A percentile compares a stretch with the other conserved stretches of the same genome.
Evolutionary conservation across 371 early-diverging fungal genomes (phyloP).

Genomic region (Batkoa obscura): DNA sequence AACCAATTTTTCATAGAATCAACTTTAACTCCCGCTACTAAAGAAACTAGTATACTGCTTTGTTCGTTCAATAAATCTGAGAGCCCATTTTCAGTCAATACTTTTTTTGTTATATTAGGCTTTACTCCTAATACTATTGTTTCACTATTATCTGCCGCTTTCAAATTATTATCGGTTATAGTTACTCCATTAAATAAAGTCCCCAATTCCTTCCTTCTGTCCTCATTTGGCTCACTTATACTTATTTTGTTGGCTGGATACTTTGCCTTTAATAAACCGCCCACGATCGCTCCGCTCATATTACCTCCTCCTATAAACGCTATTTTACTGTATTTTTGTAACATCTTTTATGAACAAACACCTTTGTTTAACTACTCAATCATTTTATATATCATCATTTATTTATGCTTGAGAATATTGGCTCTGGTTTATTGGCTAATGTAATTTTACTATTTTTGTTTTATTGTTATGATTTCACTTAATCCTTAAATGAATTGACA

Average conservation of each 20-base stretch:
- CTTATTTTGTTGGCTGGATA: slow-evolving; percentile 41
- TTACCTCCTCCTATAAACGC: slow-evolving; percentile 84
- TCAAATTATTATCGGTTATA: slow-evolving; percentile 18
- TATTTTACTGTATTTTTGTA: no score
- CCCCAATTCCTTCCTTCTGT: slow-evolving; percentile 40
- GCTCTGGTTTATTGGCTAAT: no score
- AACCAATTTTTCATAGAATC: slow-evolving; percentile 55
- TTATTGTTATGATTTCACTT: no score
- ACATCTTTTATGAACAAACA: no score
- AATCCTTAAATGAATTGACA: no score
- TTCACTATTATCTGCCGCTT: slow-evolving; percentile 30
- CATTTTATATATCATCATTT: no score
- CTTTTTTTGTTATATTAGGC: slow-evolving; percentile 62
- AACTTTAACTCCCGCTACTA: slow-evolving; percentile 77
- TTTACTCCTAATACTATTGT: slow-evolving; percentile 77
- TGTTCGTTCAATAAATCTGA: slow-evolving; percentile 15
- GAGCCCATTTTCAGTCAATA: slow-evolving; percentile 29
- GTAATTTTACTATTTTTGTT: no score
- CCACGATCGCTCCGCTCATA: slow-evolving; percentile 84
- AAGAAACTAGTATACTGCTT: slow-evolving; percentile 57
- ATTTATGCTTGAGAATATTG: no score
- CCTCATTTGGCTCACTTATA: slow-evolving; percentile 64
- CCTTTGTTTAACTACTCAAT: no score
- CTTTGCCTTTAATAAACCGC: slow-evolving; percentile 57
- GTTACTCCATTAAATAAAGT: slow-evolving; percentile 27